phyloP scores from a whole-genome alignment of 306 rosid species.

The Citrullus amarus region DNA sequence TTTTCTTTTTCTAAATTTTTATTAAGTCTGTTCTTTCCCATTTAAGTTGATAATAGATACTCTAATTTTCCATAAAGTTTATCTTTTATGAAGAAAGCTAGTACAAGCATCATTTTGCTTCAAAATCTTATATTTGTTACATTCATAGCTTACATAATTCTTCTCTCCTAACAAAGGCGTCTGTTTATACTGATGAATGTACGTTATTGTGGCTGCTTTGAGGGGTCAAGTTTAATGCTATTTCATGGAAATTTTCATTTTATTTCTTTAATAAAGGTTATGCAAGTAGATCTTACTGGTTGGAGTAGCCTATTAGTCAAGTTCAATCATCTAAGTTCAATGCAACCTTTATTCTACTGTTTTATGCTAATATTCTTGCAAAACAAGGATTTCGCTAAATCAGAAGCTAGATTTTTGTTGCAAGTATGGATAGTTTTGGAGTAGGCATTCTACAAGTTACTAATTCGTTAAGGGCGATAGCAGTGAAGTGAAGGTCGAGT shows the following conservation, averaged over 20 bases:
- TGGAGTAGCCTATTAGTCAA: not conserved
- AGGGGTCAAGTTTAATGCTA: not conserved
- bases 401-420: not conserved
- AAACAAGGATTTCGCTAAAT: not conserved
- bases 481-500: not conserved
- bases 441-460: too few relatives aligned
- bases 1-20: not conserved
- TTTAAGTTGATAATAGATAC: not conserved
- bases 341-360: not conserved
- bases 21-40: not conserved
- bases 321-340: not conserved
- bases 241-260: not conserved
- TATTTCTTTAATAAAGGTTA: not conserved
- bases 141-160: not conserved
- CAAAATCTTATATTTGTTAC: not conserved
- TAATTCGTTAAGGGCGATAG: too few relatives aligned
- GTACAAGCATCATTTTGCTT: not conserved
- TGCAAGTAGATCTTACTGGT: not conserved
- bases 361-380: too few relatives aligned
- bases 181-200: not conserved
- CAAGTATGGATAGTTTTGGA: not conserved
- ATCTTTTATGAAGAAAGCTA: not conserved
- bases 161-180: not conserved
- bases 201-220: not conserved
- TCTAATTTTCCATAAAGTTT: not conserved